Evolutionary conservation across 257 asterid species (phyloP).

Genomic region (Solanum lycopersicoides): DNA sequence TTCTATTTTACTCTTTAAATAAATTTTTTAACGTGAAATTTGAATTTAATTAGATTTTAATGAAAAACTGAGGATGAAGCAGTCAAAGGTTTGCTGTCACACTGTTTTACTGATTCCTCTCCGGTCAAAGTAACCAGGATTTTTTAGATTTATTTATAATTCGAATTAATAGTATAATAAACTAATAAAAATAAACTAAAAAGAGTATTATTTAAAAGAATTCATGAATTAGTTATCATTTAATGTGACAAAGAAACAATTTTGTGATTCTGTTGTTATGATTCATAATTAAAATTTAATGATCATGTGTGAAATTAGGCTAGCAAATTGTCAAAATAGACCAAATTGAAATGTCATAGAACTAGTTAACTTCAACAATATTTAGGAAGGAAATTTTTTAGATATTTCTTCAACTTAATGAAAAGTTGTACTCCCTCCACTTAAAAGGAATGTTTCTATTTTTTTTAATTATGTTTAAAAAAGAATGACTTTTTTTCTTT

Average conservation of each 20-base stretch:
- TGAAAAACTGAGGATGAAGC: too few relatives aligned
- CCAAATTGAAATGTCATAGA: not conserved
- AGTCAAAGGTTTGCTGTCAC: not conserved
- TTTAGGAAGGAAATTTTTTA: not conserved
- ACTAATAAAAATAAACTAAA: accelerated
- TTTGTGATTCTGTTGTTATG: not conserved
- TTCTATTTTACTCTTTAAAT: not conserved
- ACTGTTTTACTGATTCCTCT: not conserved
- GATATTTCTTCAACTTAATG: too few relatives aligned
- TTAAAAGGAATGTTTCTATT: too few relatives aligned
- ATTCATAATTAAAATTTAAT: not conserved
- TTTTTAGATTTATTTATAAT: not conserved
- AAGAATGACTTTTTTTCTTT: too few relatives aligned
- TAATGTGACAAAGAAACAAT: not conserved
- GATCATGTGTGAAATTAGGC: not conserved
- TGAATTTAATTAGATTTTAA: accelerated
- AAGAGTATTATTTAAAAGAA: not conserved
- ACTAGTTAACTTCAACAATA: not conserved
- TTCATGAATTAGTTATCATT: not conserved
- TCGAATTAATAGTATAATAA: not conserved
- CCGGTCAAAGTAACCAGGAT: not conserved
- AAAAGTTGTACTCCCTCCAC: not conserved
- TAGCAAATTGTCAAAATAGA: not conserved
- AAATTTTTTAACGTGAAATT: accelerated
- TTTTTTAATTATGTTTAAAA: too few relatives aligned